Conservation (phyloP, 1,284 basidiomycete genomes). For the Entoloma clypeatum region DNA sequence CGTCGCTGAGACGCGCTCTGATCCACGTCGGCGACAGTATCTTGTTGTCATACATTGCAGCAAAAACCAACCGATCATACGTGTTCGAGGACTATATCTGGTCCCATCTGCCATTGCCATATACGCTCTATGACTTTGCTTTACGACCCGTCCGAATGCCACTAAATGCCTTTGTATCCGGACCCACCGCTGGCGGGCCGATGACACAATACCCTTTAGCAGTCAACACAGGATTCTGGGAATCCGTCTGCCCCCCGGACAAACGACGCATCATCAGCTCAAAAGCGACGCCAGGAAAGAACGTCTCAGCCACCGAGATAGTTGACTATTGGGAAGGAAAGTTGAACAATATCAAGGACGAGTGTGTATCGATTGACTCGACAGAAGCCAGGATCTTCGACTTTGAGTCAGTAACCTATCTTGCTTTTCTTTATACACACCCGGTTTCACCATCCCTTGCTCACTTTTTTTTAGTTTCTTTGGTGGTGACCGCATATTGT, state of each 20-base stretch:
- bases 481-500: slow-evolving; percentile 43
- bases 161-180: slow-evolving; percentile 56
- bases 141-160: slow-evolving; percentile 57
- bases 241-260: slow-evolving; percentile 26
- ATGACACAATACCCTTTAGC: slow-evolving; percentile 21
- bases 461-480: slow-evolving; percentile 44
- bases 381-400: slow-evolving; percentile 43
- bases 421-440: neutral
- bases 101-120: slow-evolving; percentile 47
- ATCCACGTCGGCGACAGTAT: slow-evolving; percentile 27
- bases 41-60: slow-evolving; percentile 48
- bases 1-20: neutral
- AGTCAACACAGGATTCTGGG: slow-evolving; percentile 24
- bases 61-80: slow-evolving; percentile 43
- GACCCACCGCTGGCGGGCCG: slow-evolving; percentile 50
- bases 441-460: slow-evolving; percentile 1
- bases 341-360: slow-evolving; percentile 33
- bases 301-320: slow-evolving; percentile 35
- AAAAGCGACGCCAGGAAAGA: slow-evolving; percentile 29
- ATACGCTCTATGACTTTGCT: slow-evolving; percentile 45
- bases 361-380: slow-evolving; percentile 48
- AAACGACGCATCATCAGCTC: slow-evolving; percentile 33
- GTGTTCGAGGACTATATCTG: slow-evolving; percentile 70
- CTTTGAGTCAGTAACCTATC: slow-evolving; percentile 39
- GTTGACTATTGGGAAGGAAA: slow-evolving; percentile 49